Base-by-base conservation (phyloP, 345 rosid genomes). In the Mallotus nudiflorus region DNA sequence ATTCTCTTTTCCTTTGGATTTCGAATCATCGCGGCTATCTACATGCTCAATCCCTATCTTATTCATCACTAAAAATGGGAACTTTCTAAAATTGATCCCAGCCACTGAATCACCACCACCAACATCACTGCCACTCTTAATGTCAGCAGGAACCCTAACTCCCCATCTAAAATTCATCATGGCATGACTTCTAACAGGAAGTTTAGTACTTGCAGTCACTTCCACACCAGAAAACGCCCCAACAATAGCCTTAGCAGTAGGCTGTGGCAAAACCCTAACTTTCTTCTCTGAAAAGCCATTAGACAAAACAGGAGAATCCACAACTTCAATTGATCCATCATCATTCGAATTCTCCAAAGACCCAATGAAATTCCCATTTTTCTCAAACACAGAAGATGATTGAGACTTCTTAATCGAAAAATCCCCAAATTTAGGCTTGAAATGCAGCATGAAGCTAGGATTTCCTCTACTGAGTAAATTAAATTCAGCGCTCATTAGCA, bases 401-500 rank as follows among this genome's bases (percentile, higher is more conserved):
- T 85, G 97, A 2, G 94, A 81, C 56, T 95, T 95, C 85, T 90
- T 95, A 40, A 89, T 77, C 0, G 92, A 89, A 80, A 95, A 95
- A 75, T 95, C 97, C 46, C 97, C 99, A 51, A 91, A 88, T 31
- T 66, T 77, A 3, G 99, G 99, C 80, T 87, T 90, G 85, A 92
- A 88, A 62, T 95, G 97, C 52, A 95, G 89, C 97, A 90, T 92
- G 62, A 95, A 95, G 82, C 78, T 74, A 64, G 99, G 97, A 76
- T 87, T 91, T 4, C 89, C 88, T 28, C 67, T 75, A 28, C 85
- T 84, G 4, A 90, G 81, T 52, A 95, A 80, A 70, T 84, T 87
- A 72, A 95, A 91, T 71, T 95, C 93, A 20, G 99, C 97, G 70
- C 95, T 88, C 97, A 95, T 92, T 12, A 85, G 82, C 89, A 95